Base-by-base conservation (phyloP, 495 filamentous ascomycete genomes). In the Xylaria cubensis region DNA sequence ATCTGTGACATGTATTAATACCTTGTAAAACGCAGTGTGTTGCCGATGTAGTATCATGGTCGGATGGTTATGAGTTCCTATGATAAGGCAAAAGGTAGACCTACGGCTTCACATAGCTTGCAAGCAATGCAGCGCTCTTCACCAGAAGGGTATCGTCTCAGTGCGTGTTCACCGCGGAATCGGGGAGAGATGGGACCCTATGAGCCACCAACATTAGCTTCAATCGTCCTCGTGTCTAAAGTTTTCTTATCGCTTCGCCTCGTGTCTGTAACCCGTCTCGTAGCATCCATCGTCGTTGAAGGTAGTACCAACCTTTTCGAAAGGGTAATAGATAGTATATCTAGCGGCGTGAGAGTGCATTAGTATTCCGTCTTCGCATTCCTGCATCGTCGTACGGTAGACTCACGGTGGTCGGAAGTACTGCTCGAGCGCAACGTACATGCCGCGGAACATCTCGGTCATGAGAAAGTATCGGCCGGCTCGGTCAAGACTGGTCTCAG, bases 91-190 rank as follows among this genome's bases (percentile, higher is more conserved):
- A 50, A 21, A 34, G 50, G 39, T 66, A 17, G 29, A 85, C 85
- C 56, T 82, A 89, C 85, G 72, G 97, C 96, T 86, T 98, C 96
- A 85, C 96, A 99, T 62, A 99, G 89, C 86, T 99, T 98, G 92
- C 96, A 99, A 72, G 96, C 96, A 83, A 99, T 99, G 85, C 96
- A 99, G 72, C 96, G 92, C 85, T 99, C 96, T 82, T 99, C 96
- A 73, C 96, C 96, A 12, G 96, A 96, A 15, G 96, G 96, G 80
- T 99, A 99, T 58, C 96, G 89, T 77, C 96, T 90, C 58, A 99
- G 88, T 58, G 96, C 96, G 84, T 99, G 96, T 80, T 99, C 96
- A 76, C 96, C 96, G 76, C 96, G 91, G 89, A 99, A 99, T 68
- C 96, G 92, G 51, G 97, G 96, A 26, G 96, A 98, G 79, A 99